These are phyloP conservation scores for Pogostemon cablin DNA, from an alignment of 257 asterid genomes.

Conservation along the genomic window DNA sequence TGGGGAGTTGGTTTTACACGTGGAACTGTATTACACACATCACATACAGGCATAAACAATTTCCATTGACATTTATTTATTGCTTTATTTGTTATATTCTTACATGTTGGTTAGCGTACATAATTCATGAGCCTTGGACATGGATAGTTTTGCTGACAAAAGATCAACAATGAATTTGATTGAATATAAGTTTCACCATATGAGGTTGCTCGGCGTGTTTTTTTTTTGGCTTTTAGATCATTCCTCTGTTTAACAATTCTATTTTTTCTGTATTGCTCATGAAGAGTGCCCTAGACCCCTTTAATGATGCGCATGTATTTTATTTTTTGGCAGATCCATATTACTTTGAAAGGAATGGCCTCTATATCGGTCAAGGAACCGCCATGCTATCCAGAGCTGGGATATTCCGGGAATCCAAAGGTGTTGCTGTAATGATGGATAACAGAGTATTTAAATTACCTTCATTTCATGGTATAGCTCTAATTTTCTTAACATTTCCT, in stretches of 20 bases:
- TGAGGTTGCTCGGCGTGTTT: neutral
- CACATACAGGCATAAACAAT: slow-evolving; percentile 58
- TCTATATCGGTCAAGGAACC: slow-evolving; percentile 90
- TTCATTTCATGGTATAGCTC: slow-evolving; percentile 67
- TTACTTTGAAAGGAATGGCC: slow-evolving; percentile 69
- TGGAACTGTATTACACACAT: slow-evolving; percentile 85
- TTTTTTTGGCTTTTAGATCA: neutral
- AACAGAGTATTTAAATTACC: slow-evolving; percentile 83
- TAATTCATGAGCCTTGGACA: neutral
- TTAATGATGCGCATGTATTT: slow-evolving; percentile 15
- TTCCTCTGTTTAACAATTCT: neutral
- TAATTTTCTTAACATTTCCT: slow-evolving; percentile 19
- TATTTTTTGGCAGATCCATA: slow-evolving; percentile 67
- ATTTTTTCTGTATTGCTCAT: slow-evolving; percentile 17
- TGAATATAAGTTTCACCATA: slow-evolving; percentile 10
- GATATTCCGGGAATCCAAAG: slow-evolving; percentile 75
- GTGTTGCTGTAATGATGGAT: slow-evolving; percentile 79
- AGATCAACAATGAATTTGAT: neutral
- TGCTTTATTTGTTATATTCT: neutral
- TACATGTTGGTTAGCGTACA: neutral
- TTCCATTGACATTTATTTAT: neutral
- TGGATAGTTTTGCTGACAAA: neutral
- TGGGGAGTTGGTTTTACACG: slow-evolving; percentile 95
- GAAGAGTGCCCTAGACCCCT: slow-evolving; percentile 1
- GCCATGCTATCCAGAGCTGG: slow-evolving; percentile 92